These are phyloP conservation scores for Chaetomiaceae sp. DNA, from an alignment of 2,329 filamentous ascomycete species.

Conservation along the genomic window DNA sequence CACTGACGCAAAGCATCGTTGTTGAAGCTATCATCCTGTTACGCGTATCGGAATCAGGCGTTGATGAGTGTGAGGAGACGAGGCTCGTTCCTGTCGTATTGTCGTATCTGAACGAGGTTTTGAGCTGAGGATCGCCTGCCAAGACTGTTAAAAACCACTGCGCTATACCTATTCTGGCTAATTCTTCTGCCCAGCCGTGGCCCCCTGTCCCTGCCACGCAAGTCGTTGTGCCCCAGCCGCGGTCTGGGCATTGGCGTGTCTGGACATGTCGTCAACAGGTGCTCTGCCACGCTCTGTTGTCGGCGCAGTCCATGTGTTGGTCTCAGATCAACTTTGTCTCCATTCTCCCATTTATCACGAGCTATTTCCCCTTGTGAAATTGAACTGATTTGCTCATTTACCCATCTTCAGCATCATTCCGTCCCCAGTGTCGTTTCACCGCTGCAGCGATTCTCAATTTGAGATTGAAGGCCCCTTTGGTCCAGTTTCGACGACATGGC, in stretches of 20 bases:
- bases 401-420: neutral
- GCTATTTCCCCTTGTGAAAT: neutral
- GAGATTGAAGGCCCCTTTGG: neutral
- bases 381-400: neutral
- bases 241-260: neutral
- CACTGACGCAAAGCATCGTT: neutral
- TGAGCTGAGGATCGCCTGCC: no score
- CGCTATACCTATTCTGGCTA: neutral
- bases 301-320: conserved; percentile 1
- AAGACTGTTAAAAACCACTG: neutral
- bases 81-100: no score
- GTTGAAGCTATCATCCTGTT: no score
- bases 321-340: neutral
- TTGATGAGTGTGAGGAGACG: no score
- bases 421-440: neutral
- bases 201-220: conserved; percentile 4
- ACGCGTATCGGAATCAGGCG: no score
- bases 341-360: neutral
- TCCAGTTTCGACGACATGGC: conserved; percentile 48
- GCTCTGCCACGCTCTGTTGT: neutral
- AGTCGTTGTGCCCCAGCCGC: neutral
- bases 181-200: neutral
- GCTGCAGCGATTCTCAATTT: no score
- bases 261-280: conserved; percentile 4
- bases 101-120: no score